Conservation (phyloP, 495 filamentous ascomycete genomes). For the Penicillium lagena region DNA sequence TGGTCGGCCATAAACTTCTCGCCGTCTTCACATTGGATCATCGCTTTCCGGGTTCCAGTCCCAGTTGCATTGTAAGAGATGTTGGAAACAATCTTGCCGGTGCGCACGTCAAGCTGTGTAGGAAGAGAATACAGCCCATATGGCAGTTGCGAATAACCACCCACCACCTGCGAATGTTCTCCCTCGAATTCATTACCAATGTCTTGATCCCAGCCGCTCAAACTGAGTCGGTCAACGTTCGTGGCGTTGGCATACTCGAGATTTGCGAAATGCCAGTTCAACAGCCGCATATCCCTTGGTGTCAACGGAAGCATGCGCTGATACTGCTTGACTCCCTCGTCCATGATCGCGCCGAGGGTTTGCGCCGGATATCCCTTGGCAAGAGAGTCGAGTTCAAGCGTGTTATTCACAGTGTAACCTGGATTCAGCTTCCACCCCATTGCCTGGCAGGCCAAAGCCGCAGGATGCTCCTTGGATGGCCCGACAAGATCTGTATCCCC, state of each 20-base stretch:
- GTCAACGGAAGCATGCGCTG: slow-evolving; percentile 74
- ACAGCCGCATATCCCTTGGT: slow-evolving; percentile 76
- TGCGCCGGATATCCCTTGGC: slow-evolving; percentile 54
- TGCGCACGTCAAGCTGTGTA: slow-evolving; percentile 70
- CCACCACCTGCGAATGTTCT: slow-evolving; percentile 83
- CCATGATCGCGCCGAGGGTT: slow-evolving; percentile 81
- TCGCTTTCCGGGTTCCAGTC: slow-evolving; percentile 35
- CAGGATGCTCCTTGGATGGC: slow-evolving; percentile 55
- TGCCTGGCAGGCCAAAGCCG: slow-evolving; percentile 59
- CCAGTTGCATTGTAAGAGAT: slow-evolving; percentile 58
- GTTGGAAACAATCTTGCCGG: slow-evolving; percentile 58
- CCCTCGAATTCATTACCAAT: slow-evolving; percentile 97
- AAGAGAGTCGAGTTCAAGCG: slow-evolving; percentile 67
- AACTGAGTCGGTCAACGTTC: slow-evolving; percentile 78
- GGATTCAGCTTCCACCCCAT: slow-evolving; percentile 79
- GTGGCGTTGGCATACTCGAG: slow-evolving; percentile 94
- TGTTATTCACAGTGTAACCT: slow-evolving; percentile 53
- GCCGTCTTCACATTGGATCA: slow-evolving; percentile 75
- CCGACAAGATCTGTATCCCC: slow-evolving; percentile 44
- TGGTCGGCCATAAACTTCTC: slow-evolving; percentile 71
- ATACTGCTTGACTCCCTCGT: slow-evolving; percentile 84
- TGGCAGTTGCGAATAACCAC: slow-evolving; percentile 87
- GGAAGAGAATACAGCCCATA: slow-evolving; percentile 73
- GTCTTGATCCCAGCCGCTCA: slow-evolving; percentile 93
- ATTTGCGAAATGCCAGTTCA: slow-evolving; percentile 99